A percentile compares a stretch with the other conserved stretches of the same genome.
These are phyloP conservation scores for Thalassiosira hispida DNA, from an alignment of 352 stramenopile species.

Conservation along the genomic window DNA sequence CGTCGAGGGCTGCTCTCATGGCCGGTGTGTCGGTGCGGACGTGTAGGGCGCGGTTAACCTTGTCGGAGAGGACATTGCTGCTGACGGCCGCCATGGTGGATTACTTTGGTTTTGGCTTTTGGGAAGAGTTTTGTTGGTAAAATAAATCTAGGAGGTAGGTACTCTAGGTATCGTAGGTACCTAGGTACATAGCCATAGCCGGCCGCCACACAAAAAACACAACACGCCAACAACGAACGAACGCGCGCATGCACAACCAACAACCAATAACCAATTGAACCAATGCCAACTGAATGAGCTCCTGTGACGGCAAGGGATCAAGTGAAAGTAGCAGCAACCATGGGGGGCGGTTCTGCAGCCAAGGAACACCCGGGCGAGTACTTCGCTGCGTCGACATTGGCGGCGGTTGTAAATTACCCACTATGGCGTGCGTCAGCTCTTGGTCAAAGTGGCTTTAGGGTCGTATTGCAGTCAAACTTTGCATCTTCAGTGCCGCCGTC, in stretches of 20 bases:
- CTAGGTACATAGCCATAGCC: too few species aligned
- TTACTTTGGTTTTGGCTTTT: too few species aligned
- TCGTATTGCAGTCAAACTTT: constrained; percentile 38
- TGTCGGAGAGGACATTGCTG: constrained; percentile 71
- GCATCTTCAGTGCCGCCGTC: constrained; percentile 48
- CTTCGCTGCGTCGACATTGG: constrained; percentile 68
- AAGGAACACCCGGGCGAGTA: constrained; percentile 76
- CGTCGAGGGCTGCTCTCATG: constrained; percentile 79
- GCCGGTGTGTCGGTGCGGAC: constrained; percentile 79
- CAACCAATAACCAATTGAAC: too few species aligned
- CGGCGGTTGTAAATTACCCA: constrained; percentile 86
- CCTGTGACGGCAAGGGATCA: too few species aligned
- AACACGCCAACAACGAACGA: too few species aligned
- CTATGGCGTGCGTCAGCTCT: constrained; percentile 86
- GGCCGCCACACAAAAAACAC: too few species aligned
- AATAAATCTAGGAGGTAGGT: too few species aligned
- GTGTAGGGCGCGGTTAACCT: constrained; percentile 75
- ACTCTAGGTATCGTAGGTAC: too few species aligned
- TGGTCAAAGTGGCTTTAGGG: constrained; percentile 84
- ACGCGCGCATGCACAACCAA: too few species aligned
- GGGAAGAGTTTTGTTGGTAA: too few species aligned
- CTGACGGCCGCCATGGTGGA: constrained; percentile 1
- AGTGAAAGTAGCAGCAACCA: too few species aligned
- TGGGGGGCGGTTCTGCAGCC: constrained; percentile 53
- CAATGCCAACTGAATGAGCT: too few species aligned